Base-by-base conservation (phyloP, 805 yeast species). In the Sugiyamaella lignohabitans region DNA sequence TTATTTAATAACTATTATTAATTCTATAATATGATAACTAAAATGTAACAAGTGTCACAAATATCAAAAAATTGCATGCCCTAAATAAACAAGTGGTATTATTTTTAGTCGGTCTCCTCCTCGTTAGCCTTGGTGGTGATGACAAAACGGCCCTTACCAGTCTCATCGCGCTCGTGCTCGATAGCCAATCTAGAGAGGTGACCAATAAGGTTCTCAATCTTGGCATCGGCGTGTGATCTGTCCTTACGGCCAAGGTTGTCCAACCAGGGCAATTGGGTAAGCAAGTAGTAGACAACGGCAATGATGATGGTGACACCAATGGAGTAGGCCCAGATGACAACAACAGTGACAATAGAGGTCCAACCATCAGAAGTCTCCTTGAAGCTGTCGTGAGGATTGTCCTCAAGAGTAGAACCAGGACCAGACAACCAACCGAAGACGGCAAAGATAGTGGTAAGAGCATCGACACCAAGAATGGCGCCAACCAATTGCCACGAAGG, bases 401-500 rank as follows among this genome's bases (percentile, higher is more conserved):
- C 60, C 37, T 48, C 56, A 48, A 42, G 53, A 41, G 62, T 62
- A 38, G 63, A 61, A 35, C 64, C 65, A 41, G 64, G 59, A 49
- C 67, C 68, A 49, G 67, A 62, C 53, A 94, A 82, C 96, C 96
- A 87, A 63, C 96, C 96, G 81, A 87, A 87, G 67, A 87, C 73
- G 62, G 84, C 72, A 82, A 87, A 87, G 82, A 86, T 78, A 56
- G 96, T 87, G 59, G 96, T 91, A 63, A 87, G 74, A 76, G 87
- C 75, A 75, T 87, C 96, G 67, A 87, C 96, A 69, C 74, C 77
- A 65, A 86, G 76, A 64, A 87, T 95, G 67, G 96, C 96, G 78
- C 88, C 93, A 63, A 91, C 67, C 72, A 87, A 82, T 80, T 87
- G 95, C 96, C 96, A 87, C 43, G 94, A 84, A 77, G 96, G 96